These are phyloP conservation scores for Telfairia occidentalis DNA, from an alignment of 331 rosid genomes.

Conservation along the genomic window DNA sequence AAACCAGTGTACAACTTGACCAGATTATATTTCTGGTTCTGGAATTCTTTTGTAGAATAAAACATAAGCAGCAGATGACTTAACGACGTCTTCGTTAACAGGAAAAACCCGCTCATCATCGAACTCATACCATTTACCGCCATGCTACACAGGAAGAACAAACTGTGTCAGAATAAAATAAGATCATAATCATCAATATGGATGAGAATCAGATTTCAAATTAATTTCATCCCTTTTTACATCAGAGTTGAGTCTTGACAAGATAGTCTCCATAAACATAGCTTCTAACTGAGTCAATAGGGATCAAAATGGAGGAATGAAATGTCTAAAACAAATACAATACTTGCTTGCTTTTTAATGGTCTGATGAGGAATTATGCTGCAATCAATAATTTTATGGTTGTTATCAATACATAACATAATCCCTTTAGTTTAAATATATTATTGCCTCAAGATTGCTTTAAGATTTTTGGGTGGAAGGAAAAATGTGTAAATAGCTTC, in stretches of 20 bases:
- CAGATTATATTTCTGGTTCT: slow-evolving; percentile 25
- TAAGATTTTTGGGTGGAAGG: neutral
- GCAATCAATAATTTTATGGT: neutral
- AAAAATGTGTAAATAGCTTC: neutral
- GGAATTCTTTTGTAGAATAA: slow-evolving; percentile 64
- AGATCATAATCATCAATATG: neutral
- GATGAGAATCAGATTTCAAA: neutral
- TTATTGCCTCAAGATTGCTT: neutral
- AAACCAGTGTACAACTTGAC: slow-evolving; percentile 1
- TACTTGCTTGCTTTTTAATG: neutral
- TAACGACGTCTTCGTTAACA: slow-evolving; percentile 30
- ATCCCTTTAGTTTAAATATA: neutral
- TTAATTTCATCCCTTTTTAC: neutral
- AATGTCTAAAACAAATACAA: neutral
- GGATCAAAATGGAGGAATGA: neutral
- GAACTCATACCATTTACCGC: slow-evolving; percentile 61
- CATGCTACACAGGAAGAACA: slow-evolving; percentile 34
- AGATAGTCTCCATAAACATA: neutral
- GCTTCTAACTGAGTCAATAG: neutral
- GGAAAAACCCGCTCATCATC: slow-evolving; percentile 56
- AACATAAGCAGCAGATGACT: slow-evolving; percentile 72
- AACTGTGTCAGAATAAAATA: neutral
- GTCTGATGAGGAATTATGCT: neutral
- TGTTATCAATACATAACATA: neutral
- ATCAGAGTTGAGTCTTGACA: neutral